phyloP scores from a whole-genome alignment of 768 basidiomycete genomes.

The Hydnomerulius pinastri region DNA sequence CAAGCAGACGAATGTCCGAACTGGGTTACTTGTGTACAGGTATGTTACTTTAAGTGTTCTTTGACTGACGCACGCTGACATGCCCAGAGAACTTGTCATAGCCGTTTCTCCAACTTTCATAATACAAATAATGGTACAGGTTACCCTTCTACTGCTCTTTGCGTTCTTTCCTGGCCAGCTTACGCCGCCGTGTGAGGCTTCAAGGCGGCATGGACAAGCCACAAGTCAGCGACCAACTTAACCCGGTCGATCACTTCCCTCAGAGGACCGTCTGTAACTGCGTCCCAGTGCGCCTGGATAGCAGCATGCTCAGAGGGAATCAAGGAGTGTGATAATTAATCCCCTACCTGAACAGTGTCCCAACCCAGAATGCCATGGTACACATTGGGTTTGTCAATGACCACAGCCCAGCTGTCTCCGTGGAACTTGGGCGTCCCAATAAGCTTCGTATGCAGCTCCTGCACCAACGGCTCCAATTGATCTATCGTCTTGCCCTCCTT shows the following conservation, averaged over 20 bases:
- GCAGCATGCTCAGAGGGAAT: not conserved
- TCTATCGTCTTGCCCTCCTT: slow-evolving; percentile 22
- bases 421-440: slow-evolving; percentile 23
- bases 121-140: not conserved
- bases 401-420: slow-evolving; percentile 31
- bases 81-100: not conserved
- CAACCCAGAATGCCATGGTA: slow-evolving; percentile 38
- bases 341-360: slow-evolving; percentile 35
- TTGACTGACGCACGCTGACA: not conserved
- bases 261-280: slow-evolving; percentile 29
- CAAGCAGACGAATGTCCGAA: too few species aligned
- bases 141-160: not conserved
- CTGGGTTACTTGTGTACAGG: too few species aligned
- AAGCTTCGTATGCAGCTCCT: slow-evolving; percentile 22
- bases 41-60: not conserved
- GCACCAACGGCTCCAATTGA: slow-evolving; percentile 23
- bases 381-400: slow-evolving; percentile 18
- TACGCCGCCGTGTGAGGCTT: slow-evolving; percentile 10
- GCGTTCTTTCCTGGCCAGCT: not conserved
- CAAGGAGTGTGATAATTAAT: not conserved
- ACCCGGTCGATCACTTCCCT: slow-evolving; percentile 30
- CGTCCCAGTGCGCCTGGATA: slow-evolving; percentile 36
- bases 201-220: slow-evolving; percentile 33
- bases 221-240: slow-evolving; percentile 27
- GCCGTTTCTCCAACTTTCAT: not conserved